Base-by-base conservation (phyloP, 768 basidiomycete genomes). In the Harrya chromipes region DNA sequence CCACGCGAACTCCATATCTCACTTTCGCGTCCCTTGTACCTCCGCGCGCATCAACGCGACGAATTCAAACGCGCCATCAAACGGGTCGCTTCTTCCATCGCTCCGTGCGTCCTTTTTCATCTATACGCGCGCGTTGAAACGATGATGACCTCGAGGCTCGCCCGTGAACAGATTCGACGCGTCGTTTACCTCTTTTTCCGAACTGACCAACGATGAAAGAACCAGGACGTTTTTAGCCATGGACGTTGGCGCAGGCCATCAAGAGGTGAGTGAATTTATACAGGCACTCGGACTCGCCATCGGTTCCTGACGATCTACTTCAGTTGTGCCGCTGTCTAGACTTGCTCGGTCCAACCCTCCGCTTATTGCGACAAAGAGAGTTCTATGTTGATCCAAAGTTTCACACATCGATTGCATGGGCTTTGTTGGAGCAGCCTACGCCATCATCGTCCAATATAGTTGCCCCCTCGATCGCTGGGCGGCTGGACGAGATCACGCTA, bases 321-420 rank as follows among this genome's bases (percentile, higher is more conserved):
- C 53, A 95, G 94, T 68, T 94, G 12, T 69, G 71, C 50, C 59
- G 64, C 8, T 68, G 93, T 37, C 72, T 81, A 2, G 71, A 79
- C 41, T 71, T 73, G 20, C 67, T 97, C 36, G 72, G 76, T 5
- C 84, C 86, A 1, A 71, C 75, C 7, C 70, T 95, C 40, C 70
- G 70, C 24, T 62, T 67, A 4, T 71, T 90, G 29, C 83, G 85
- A 46, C 87, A 94, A 56, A 83, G 85, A 55, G 77, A 79, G 48
- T 97, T 90, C 68, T 95, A 97, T 69, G 60, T 72, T 29, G 71
- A 80, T 26, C 92, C 94, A 17, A 81, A 84, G 39, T 97, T 94
- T 61, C 94, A 97, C 63, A 79, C 87, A 12, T 94, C 92, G 2
- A 82, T 97, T 47, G 91, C 84, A 10, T 97, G 94, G 94, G 82